Percentiles rank a stretch among this genome's conserved stretches.
Conservation (phyloP, 129 eudicot genomes). For the Flaveria bidentis region DNA sequence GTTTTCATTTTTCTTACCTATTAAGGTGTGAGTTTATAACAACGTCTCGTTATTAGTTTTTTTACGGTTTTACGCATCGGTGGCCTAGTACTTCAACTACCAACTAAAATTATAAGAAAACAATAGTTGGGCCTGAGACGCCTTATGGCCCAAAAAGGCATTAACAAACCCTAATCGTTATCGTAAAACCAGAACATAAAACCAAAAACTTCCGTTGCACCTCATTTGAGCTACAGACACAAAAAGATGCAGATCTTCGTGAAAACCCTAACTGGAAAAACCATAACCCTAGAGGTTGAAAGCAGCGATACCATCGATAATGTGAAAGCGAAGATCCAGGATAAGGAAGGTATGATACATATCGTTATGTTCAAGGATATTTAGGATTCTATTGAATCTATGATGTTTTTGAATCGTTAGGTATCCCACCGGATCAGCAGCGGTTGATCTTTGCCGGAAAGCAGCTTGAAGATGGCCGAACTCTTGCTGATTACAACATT, state of each 20-base stretch:
- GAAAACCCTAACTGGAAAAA: slow-evolving; percentile 68
- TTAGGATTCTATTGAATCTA: not conserved
- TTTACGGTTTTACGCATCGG: no score
- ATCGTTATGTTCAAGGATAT: not conserved
- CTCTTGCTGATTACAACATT: slow-evolving; percentile 64
- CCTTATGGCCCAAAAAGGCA: not conserved
- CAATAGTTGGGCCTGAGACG: slow-evolving; percentile 21
- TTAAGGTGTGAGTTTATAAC: no score
- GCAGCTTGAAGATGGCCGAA: slow-evolving; percentile 59
- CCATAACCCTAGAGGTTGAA: slow-evolving; percentile 61
- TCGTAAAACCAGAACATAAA: slow-evolving; percentile 9
- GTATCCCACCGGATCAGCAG: slow-evolving; percentile 58
- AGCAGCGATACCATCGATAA: slow-evolving; percentile 55
- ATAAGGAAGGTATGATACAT: slow-evolving; percentile 49
- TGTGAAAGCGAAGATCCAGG: slow-evolving; percentile 63
- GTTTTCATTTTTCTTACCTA: no score
- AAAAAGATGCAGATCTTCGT: slow-evolving; percentile 61
- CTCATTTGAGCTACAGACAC: not conserved
- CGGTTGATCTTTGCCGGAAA: slow-evolving; percentile 59
- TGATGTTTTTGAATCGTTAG: slow-evolving; percentile 11
- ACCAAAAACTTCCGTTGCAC: not conserved
- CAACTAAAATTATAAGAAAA: no score
- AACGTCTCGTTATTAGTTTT: no score
- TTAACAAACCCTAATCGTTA: not conserved
- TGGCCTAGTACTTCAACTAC: no score